A percentile compares a stretch with the other conserved stretches of the same genome.
Evolutionary conservation across 2,329 filamentous ascomycete species (phyloP).

Genomic region (Didymella sp.): DNA sequence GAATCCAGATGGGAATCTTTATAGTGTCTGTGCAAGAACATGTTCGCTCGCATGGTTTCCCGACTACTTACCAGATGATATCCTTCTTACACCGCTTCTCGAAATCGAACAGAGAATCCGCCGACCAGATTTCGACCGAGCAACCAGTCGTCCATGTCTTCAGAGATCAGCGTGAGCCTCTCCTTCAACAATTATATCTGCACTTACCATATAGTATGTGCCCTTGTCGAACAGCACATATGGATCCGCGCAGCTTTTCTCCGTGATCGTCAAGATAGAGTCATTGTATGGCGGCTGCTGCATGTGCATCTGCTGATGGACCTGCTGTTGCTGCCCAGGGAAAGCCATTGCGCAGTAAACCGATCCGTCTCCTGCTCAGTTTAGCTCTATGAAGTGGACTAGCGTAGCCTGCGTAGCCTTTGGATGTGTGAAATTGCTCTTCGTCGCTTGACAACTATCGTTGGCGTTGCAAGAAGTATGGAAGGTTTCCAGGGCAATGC

Average conservation of each 20-base stretch:
- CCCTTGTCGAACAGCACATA: slow-evolving; percentile 53
- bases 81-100: slow-evolving; percentile 48
- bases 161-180: neutral
- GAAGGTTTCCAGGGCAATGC: neutral
- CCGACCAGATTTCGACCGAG: slow-evolving; percentile 55
- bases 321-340: slow-evolving; percentile 17
- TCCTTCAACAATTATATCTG: too few species aligned
- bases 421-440: neutral
- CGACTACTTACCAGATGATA: slow-evolving; percentile 44
- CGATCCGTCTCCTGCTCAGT: neutral
- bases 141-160: slow-evolving; percentile 55
- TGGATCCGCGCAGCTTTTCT: slow-evolving; percentile 53
- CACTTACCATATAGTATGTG: slow-evolving; percentile 53
- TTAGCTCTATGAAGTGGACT: neutral
- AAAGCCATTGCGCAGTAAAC: slow-evolving; percentile 19
- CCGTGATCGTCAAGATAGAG: slow-evolving; percentile 53
- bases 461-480: neutral
- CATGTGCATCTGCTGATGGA: slow-evolving; percentile 27
- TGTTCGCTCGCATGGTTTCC: neutral
- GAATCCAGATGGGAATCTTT: too few species aligned
- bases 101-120: slow-evolving; percentile 51
- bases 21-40: too few species aligned
- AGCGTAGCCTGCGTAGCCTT: neutral
- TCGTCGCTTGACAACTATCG: neutral
- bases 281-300: slow-evolving; percentile 45